Conservation (phyloP, 106 monocot genomes). For the Platanthera zijinensis region DNA sequence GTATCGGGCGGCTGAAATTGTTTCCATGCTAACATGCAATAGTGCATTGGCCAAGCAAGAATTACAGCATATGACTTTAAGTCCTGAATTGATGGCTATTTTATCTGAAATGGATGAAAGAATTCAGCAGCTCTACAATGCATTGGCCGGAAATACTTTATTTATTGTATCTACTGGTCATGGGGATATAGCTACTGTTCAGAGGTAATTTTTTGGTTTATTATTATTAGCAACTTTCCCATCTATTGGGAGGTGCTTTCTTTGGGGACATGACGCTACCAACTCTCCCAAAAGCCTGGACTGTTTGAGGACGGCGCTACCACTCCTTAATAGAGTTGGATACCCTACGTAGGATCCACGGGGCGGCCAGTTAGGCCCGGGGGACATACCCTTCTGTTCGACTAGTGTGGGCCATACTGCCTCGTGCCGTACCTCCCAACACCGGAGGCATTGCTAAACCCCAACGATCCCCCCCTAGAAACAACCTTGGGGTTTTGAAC, state of each 20-base stretch:
- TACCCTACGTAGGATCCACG: no score
- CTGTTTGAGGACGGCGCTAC: neutral
- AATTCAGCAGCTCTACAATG: constrained; percentile 52
- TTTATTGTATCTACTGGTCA: constrained; percentile 77
- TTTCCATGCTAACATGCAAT: constrained; percentile 60
- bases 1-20: constrained; percentile 43
- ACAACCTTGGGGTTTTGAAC: no score
- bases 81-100: constrained; percentile 53
- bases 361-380: no score
- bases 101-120: constrained; percentile 40
- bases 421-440: no score
- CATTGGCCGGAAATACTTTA: constrained; percentile 70
- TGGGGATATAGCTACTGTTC: constrained; percentile 85
- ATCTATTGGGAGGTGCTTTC: neutral
- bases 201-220: constrained; percentile 39
- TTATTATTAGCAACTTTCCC: neutral
- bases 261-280: no score
- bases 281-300: neutral
- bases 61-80: constrained; percentile 4
- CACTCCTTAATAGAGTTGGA: no score
- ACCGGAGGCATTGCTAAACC: no score
- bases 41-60: constrained; percentile 22
- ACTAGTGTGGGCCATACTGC: no score
- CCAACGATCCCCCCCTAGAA: no score
- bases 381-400: no score